Conservation (phyloP, 108 stramenopile species). For the Skeletonema costatum region DNA sequence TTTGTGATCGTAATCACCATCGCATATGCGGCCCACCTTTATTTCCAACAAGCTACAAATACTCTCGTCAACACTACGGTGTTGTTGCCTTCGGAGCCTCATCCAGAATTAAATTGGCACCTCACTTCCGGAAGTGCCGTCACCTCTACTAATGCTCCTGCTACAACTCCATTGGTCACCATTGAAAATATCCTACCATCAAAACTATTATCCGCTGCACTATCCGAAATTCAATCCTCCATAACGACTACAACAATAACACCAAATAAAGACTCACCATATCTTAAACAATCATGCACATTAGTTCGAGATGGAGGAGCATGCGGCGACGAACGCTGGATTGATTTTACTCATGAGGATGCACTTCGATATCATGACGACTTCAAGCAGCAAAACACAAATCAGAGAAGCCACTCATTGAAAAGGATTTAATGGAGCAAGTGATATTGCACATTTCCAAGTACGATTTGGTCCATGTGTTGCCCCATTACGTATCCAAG, state of each 20-base stretch:
- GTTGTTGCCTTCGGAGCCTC: neutral
- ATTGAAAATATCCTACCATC: neutral
- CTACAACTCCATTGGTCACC: neutral
- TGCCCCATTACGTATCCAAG: neutral
- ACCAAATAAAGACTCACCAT: neutral
- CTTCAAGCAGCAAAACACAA: neutral
- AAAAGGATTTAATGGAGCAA: constrained; percentile 1
- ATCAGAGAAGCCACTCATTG: neutral
- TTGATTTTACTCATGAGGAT: neutral
- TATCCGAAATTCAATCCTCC: neutral
- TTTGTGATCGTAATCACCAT: neutral
- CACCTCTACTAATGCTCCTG: neutral
- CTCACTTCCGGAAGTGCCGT: neutral
- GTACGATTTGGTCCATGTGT: neutral
- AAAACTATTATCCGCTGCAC: neutral
- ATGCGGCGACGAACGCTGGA: constrained; percentile 1
- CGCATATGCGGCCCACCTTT: neutral
- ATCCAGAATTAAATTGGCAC: neutral
- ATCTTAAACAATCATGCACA: neutral
- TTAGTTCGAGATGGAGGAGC: constrained; percentile 1
- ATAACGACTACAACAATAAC: neutral
- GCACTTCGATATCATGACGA: neutral
- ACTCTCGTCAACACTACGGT: neutral
- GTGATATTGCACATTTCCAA: neutral
- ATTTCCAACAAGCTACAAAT: neutral